These are phyloP conservation scores for Viridothelium virens DNA, from an alignment of 495 filamentous ascomycete species.

Conservation along the genomic window DNA sequence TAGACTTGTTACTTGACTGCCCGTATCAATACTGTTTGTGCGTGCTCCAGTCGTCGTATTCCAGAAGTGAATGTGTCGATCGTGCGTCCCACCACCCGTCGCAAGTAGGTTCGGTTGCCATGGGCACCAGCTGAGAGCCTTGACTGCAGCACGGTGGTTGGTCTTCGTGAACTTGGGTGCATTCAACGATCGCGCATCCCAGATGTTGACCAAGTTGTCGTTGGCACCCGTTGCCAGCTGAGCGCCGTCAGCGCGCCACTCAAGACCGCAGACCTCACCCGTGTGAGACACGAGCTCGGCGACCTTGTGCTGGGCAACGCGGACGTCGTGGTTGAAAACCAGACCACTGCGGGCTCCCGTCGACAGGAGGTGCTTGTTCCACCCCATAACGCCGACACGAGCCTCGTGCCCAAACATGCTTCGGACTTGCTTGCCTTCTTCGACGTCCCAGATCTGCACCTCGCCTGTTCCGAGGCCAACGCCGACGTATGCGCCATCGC, in stretches of 20 bases:
- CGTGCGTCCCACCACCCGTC: conserved; percentile 91
- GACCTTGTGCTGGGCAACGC: conserved; percentile 93
- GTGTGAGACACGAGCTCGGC: conserved; percentile 95
- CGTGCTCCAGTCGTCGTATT: conserved; percentile 95
- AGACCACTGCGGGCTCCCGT: conserved; percentile 89
- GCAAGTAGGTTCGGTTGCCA: conserved; percentile 97
- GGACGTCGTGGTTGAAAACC: conserved; percentile 99
- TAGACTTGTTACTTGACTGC: conserved; percentile 90
- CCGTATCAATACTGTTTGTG: conserved; percentile 97
- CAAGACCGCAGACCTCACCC: conserved; percentile 93
- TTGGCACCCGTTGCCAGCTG: conserved; percentile 97
- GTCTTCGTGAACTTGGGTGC: conserved; percentile 99
- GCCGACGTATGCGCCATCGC: conserved; percentile 91
- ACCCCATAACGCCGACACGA: conserved; percentile 95
- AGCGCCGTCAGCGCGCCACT: conserved; percentile 92
- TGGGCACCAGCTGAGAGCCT: conserved; percentile 96
- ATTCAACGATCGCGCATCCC: conserved; percentile 86
- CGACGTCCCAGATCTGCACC: conserved; percentile 98
- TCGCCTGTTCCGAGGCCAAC: conserved; percentile 93
- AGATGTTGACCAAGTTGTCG: conserved; percentile 97
- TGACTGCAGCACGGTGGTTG: conserved; percentile 97
- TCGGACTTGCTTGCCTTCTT: conserved; percentile 87
- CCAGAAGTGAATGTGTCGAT: conserved; percentile 99
- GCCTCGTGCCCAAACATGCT: conserved; percentile 98
- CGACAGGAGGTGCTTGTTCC: conserved; percentile 95